Evolutionary conservation across 768 basidiomycete genomes (phyloP), one percentile per base, ranked within the genome.

Genomic region (Chlorophyllum brunneum): DNA sequence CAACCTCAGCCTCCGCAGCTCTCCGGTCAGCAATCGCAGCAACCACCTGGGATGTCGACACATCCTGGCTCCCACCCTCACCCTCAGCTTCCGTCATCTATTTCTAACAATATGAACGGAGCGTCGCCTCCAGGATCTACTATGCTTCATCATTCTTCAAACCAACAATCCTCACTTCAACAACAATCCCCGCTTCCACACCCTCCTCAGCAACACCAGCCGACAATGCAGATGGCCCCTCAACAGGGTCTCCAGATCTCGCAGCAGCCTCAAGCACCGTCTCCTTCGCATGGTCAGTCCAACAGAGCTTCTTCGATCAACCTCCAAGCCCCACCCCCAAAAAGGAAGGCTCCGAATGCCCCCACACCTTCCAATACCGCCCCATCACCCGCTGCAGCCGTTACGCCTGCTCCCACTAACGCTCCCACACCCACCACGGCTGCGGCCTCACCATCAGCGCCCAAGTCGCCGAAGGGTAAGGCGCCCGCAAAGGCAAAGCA

Each of bases 391-490:
- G 59, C 58, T 58, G 30, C 46, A 15, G 54, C 62, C 37, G 71
- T 68, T 15, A 73, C 78, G 22, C 76, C 74, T 30, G 66, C 71
- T 1, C 69, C 71, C 37, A 42, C 58, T 5, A 77, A 67, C 49
- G 74, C 78, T 0, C 64, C 77, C 0, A 85, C 84, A 4, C 82
- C 85, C 8, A 74, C 73, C 8, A 68, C 76, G 15, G 70, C 75
- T 20, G 73, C 74, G 22, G 73, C 78, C 29, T 86, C 86, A 8
- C 86, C 87, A 1, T 79, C 79, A 59, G 77, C 76, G 4, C 80
- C 85, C 1, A 89, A 83, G 65, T 89, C 88, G 3, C 88, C 88
- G 0, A 86, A 83, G 61, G 64, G 64, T 47, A 88, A 81, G 63
- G 61, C 71, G 1, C 48, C 67, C 13, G 37, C 73, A n/a, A 86